Evolutionary conservation across 2,329 filamentous ascomycete genomes (phyloP), one percentile per base, ranked within the genome.

Genomic region (Colletotrichum euphorbiae): DNA sequence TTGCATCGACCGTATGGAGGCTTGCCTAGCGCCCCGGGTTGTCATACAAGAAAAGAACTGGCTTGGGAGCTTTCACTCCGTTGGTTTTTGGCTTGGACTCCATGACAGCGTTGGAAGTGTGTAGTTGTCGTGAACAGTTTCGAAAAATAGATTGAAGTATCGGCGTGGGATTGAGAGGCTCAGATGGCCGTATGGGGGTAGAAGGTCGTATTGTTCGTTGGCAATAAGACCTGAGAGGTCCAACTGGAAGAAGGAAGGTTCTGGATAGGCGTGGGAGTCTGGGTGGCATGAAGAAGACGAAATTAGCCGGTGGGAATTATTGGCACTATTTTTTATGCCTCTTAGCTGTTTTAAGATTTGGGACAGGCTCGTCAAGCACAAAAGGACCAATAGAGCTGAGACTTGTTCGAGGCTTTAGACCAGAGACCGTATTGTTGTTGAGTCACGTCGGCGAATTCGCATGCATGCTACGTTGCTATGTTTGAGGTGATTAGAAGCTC

Each of bases 1-100:
- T 45, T 15, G 2, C 21, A 21, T 17, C 11, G 21, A 28, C 33
- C n/a, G 28, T 33, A 31, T 28, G 15, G 12, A 31, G 6, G 12
- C 9, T 31, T 17, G 21, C 28, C 17, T n/a, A 36, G 11, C 17
- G 28, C 28, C 28, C 6, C 28, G 15, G 9, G 12, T 24, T 45
- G 17, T 70, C 78, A 46, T 70, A 83, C 81, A 83, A 83, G 75
- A 83, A 83, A 38, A 83, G 72, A 9, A 83, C 80, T 59, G 80
- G 79, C 69, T 80, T 82, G 52, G 70, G 69, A 61, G 75, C 43
- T 42, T 62, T 70, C 46, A 74, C 74, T 60, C 79, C 79, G 56
- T 80, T 82, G 24, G 76, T 74, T 62, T 74, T 74, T 40, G 74
- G 4, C 33, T 58, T 54, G 24, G 62, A 6, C 17, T 66, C 36